phyloP scores from a whole-genome alignment of 768 basidiomycete genomes.

The Trametes villosa region DNA sequence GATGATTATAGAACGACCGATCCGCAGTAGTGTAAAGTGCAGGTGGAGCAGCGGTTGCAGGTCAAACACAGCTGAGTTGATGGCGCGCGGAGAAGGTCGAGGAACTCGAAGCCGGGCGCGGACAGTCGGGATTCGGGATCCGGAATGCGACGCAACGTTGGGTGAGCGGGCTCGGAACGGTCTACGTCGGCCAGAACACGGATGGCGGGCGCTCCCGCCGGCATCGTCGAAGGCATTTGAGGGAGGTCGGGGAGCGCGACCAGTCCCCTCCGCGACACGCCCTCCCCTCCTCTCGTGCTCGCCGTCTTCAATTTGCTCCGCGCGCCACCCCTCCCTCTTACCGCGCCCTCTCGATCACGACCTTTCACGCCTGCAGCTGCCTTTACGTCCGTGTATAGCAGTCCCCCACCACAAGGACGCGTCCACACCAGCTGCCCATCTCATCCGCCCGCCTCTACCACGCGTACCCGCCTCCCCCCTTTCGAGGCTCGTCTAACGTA shows the following conservation, averaged over 20 bases:
- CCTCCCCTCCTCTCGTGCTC: neutral
- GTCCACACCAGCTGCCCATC: neutral
- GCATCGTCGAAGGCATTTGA: slow-evolving; percentile 9
- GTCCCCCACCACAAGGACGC: neutral
- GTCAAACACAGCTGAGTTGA: no score
- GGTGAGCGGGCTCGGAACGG: neutral
- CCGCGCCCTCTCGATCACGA: neutral
- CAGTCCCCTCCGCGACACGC: neutral
- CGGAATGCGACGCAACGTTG: no score
- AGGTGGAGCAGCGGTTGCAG: no score
- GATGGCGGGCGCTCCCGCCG: neutral
- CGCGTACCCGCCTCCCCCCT: neutral
- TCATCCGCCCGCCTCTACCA: neutral
- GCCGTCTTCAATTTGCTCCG: neutral
- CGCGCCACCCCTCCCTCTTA: neutral
- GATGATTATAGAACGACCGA: no score
- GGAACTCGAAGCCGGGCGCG: no score
- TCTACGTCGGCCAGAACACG: neutral
- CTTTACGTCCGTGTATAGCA: slow-evolving; percentile 5
- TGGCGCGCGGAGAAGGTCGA: no score
- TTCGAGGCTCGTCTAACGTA: neutral
- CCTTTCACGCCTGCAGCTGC: slow-evolving; percentile 4
- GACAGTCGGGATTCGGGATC: no score
- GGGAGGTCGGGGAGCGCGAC: neutral
- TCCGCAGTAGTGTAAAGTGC: no score